A percentile compares a stretch with the other conserved stretches of the same genome.
Evolutionary conservation across 139 green algal species (phyloP).

Genomic region (Desmodesmus armatus): DNA sequence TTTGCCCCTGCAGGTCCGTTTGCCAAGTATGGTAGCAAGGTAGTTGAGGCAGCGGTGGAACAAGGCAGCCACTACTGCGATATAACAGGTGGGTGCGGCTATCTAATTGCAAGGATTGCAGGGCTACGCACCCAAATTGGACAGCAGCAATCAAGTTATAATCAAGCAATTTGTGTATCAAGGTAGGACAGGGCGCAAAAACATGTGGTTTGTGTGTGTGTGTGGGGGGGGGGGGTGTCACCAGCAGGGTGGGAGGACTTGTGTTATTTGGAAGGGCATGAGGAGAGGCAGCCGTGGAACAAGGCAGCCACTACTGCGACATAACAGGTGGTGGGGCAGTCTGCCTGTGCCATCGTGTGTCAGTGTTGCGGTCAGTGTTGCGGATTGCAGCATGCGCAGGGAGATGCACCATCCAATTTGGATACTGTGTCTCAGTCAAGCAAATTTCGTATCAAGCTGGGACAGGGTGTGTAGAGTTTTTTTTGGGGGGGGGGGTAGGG

Average conservation of each 20-base stretch:
- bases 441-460: too few relatives aligned
- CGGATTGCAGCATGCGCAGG: too few relatives aligned
- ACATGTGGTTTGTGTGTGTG: too few relatives aligned
- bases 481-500: too few relatives aligned
- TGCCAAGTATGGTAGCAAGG: slow-evolving; percentile 68
- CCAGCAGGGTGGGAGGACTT: too few relatives aligned
- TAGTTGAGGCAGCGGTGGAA: slow-evolving; percentile 83
- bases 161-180: not conserved
- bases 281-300: slow-evolving; percentile 77
- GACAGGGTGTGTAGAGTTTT: too few relatives aligned
- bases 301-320: slow-evolving; percentile 88
- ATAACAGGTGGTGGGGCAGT: slow-evolving; percentile 91
- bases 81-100: slow-evolving; percentile 77
- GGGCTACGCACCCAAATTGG: not conserved
- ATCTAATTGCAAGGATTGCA: not conserved
- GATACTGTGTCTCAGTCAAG: too few relatives aligned
- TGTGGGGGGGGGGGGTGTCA: too few relatives aligned
- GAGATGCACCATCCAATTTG: not conserved
- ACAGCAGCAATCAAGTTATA: not conserved
- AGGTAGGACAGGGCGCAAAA: too few relatives aligned
- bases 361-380: too few relatives aligned
- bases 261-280: slow-evolving; percentile 78
- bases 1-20: slow-evolving; percentile 75
- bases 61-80: slow-evolving; percentile 88
- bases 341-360: too few relatives aligned